These are phyloP conservation scores for Piloderma croceum DNA, from an alignment of 768 basidiomycete species.

Conservation along the genomic window DNA sequence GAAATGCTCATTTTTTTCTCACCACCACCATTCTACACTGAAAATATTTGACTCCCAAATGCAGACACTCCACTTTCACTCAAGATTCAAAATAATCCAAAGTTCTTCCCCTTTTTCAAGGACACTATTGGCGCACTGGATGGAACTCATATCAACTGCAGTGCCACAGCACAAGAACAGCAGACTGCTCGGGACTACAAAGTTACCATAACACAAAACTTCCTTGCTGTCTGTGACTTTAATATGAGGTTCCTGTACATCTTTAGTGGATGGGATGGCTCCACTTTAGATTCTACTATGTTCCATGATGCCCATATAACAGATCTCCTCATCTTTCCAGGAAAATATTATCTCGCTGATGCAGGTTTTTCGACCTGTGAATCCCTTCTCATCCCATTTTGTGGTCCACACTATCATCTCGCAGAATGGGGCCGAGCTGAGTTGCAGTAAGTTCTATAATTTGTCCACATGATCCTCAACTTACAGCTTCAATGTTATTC, in stretches of 20 bases:
- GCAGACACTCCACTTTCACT: constrained; percentile 6
- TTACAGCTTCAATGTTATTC: not conserved
- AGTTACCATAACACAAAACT: constrained; percentile 32
- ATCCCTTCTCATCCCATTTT: no score
- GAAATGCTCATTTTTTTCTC: no score
- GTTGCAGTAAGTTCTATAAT: no score
- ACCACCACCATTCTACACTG: no score
- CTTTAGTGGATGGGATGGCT: constrained; percentile 37
- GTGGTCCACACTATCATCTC: no score
- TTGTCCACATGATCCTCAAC: no score
- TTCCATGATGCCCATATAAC: constrained; percentile 13
- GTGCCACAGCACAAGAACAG: constrained; percentile 10
- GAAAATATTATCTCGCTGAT: no score
- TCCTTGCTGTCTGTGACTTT: constrained; percentile 30
- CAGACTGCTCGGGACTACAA: constrained; percentile 15
- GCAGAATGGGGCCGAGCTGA: no score
- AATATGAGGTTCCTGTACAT: constrained; percentile 32
- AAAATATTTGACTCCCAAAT: constrained; percentile 6
- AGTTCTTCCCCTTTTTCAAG: constrained; percentile 22
- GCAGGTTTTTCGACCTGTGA: no score
- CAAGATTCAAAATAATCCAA: constrained; percentile 15
- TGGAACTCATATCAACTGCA: constrained; percentile 20
- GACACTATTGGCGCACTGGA: constrained; percentile 21
- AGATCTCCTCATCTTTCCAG: no score
- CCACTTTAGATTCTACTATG: constrained; percentile 29